Base-by-base conservation (phyloP, 129 eudicot genomes). In the Flaveria trinervia region DNA sequence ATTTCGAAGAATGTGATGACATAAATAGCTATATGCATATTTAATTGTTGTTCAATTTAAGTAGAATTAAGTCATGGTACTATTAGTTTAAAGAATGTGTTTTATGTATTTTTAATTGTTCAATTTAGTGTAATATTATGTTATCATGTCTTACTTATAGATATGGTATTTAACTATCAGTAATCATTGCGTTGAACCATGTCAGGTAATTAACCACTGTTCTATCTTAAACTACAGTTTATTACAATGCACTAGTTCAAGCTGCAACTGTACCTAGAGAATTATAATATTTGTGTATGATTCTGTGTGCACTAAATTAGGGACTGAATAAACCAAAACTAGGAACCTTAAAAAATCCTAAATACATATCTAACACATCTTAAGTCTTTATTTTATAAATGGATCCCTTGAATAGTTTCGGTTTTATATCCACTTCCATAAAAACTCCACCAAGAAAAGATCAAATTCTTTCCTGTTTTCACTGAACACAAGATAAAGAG, bases 101-200 rank as follows among this genome's bases (percentile, higher is more conserved):
- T 79, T 20, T 72, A 61, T 67, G 65, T 55, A 54, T 61, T 73
- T 72, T 30, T 30, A 56, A 74, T 67, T 45, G 80, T 74, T 80
- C 46, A 49, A 10, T 55, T 54, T 73, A 74, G 83, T 14, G 61
- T 74, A 67, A 52, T 65, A 14, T 64, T 43, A 73, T 65, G 79
- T 80, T 23, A 72, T 22, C 44, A 71, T 23, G 70, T 65, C 44
- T 65, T 57, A 80, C 39, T 73, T 60, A 22, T 28, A 73, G 62
- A 67, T 74, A 67, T 33, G 54, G 56, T 73, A 67, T 72, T 57
- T 44, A 57, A 66, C 33, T 80, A 56, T 67, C 79, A 80, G 52
- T 66, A 57, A 45, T 67, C 41, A 1, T 45, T 45, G 50, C 50
- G 1, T 30, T 36, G 44, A 56, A 55, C 20, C 25, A 52, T 68